phyloP scores from a whole-genome alignment of 108 stramenopile species.

The Fragilaria crotonensis region DNA sequence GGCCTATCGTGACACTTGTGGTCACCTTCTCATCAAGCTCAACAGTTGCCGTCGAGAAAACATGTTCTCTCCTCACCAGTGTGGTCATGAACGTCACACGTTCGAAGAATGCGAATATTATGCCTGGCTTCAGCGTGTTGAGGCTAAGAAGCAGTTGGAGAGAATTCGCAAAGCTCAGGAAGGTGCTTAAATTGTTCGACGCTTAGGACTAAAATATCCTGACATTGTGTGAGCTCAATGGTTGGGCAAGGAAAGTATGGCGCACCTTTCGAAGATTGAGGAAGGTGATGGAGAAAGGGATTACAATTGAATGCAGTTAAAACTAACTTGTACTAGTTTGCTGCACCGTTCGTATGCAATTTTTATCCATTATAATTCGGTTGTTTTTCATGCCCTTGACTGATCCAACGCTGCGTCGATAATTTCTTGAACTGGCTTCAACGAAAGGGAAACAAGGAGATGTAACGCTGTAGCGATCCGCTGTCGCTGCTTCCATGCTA shows the following conservation, averaged over 20 bases:
- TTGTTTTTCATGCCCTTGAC: too few relatives aligned
- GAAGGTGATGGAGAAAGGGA: too few relatives aligned
- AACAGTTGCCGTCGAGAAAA: slow-evolving; percentile 87
- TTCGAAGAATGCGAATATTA: slow-evolving; percentile 95
- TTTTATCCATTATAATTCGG: too few relatives aligned
- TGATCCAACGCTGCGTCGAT: background rate
- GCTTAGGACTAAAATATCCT: too few relatives aligned
- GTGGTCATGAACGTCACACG: slow-evolving; percentile 88
- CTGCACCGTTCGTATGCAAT: too few relatives aligned
- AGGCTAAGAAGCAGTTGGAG: slow-evolving; percentile 53
- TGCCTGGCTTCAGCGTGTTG: slow-evolving; percentile 75
- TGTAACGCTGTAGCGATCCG: background rate
- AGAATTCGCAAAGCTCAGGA: slow-evolving; percentile 16
- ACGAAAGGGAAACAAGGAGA: background rate
- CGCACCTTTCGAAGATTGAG: too few relatives aligned
- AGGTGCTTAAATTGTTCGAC: background rate
- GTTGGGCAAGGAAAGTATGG: too few relatives aligned
- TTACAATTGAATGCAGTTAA: too few relatives aligned
- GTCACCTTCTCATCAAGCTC: slow-evolving; percentile 82
- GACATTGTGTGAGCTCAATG: too few relatives aligned
- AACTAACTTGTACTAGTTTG: too few relatives aligned
- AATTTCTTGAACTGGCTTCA: background rate
- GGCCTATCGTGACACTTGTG: slow-evolving; percentile 92
- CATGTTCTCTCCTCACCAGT: slow-evolving; percentile 76
- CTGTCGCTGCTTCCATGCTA: background rate